Evolutionary conservation across 306 rosid species (phyloP).

Genomic region (Cucurbita maxima): DNA sequence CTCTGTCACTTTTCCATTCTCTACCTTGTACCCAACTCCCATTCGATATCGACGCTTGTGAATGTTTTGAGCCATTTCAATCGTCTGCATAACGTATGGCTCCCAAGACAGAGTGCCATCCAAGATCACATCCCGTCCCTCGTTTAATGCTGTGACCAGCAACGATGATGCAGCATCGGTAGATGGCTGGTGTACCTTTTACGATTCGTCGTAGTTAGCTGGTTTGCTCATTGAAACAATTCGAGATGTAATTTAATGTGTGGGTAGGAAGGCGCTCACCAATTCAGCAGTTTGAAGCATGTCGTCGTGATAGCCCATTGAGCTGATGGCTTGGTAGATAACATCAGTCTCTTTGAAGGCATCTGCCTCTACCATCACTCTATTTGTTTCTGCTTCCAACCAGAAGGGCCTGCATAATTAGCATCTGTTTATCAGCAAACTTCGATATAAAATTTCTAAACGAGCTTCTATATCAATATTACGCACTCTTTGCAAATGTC

Average conservation of each 20-base stretch:
- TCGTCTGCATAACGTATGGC: slow-evolving; percentile 70
- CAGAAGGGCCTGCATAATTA: slow-evolving; percentile 53
- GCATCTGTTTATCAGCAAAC: not conserved
- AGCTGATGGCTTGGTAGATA: slow-evolving; percentile 47
- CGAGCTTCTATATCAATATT: not conserved
- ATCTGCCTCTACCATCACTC: slow-evolving; percentile 82
- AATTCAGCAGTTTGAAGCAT: slow-evolving; percentile 75
- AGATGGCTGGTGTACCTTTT: slow-evolving; percentile 71
- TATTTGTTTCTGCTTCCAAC: slow-evolving; percentile 39
- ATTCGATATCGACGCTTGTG: slow-evolving; percentile 63
- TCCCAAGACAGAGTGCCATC: slow-evolving; percentile 90
- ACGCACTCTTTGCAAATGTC: slow-evolving; percentile 54
- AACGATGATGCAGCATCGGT: slow-evolving; percentile 82
- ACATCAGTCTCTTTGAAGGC: slow-evolving; percentile 88
- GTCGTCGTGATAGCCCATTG: slow-evolving; percentile 62
- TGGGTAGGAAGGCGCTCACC: slow-evolving; percentile 18
- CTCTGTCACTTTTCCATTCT: slow-evolving; percentile 53
- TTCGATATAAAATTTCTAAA: not conserved
- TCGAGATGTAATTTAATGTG: not conserved
- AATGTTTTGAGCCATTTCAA: slow-evolving; percentile 67
- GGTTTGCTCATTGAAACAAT: not conserved
- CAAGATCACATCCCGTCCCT: slow-evolving; percentile 84
- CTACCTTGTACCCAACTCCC: slow-evolving; percentile 77
- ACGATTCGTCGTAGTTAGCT: not conserved
- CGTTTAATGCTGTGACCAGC: slow-evolving; percentile 71